Percentiles rank a stretch among this genome's conserved stretches.
phyloP scores from a whole-genome alignment of 2,329 filamentous ascomycete species.

The Apiospora aurea region DNA sequence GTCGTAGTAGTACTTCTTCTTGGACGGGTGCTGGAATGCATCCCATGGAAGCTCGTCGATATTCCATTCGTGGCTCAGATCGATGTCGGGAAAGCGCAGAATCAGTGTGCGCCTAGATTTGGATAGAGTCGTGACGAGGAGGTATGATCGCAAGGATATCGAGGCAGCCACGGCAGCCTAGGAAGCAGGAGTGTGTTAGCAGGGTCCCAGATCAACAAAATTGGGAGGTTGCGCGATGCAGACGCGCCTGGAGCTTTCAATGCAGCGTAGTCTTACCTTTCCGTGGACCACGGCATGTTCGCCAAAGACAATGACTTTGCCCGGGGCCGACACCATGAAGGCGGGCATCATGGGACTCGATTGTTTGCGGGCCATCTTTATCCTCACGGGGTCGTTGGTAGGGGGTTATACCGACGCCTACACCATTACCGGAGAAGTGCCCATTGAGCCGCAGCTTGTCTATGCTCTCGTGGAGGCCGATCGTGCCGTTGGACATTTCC shows the following conservation, averaged over 20 bases:
- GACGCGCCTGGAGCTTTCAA: neutral
- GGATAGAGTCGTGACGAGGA: conserved; percentile 92
- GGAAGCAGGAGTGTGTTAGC: conserved; percentile 7
- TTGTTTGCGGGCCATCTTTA: conserved; percentile 59
- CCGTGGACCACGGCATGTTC: conserved; percentile 98
- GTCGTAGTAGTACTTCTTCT: conserved; percentile 96
- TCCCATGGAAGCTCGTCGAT: conserved; percentile 92
- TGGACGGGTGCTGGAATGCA: conserved; percentile 77
- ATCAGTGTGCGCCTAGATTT: conserved; percentile 90
- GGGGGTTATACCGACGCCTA: conserved; percentile 38
- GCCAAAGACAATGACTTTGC: conserved; percentile 97
- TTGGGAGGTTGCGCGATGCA: neutral
- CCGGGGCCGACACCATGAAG: conserved; percentile 98
- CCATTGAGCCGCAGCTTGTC: conserved; percentile 36
- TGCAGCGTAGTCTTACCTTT: conserved; percentile 66
- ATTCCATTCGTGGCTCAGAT: conserved; percentile 89
- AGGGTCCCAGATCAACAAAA: neutral
- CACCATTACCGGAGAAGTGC: conserved; percentile 46
- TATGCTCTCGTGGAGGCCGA: conserved; percentile 41
- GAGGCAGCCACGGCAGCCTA: conserved; percentile 92
- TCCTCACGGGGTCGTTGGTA: conserved; percentile 38
- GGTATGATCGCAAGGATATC: conserved; percentile 93
- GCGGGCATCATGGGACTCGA: conserved; percentile 78
- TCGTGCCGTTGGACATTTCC: conserved; percentile 42
- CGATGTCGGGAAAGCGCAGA: conserved; percentile 89